A percentile compares a stretch with the other conserved stretches of the same genome.
phyloP scores from a whole-genome alignment of 805 yeast species.

The Yamadazyma phyllophila region DNA sequence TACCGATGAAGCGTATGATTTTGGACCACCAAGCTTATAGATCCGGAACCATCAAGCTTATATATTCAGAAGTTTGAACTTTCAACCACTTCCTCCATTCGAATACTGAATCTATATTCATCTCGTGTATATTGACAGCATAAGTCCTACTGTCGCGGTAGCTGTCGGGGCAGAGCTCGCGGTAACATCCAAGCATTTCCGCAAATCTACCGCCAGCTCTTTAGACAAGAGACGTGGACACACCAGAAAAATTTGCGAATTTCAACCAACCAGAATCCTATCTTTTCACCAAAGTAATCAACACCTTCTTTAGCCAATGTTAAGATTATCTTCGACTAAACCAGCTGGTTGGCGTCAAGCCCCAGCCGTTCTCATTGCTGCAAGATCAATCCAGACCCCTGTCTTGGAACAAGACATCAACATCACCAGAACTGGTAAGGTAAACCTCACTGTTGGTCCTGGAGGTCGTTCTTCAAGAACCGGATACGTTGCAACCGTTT shows the following conservation, averaged over 20 bases:
- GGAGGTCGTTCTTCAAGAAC: constrained; percentile 86
- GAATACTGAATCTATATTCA: too few relatives aligned
- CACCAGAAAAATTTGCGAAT: constrained; percentile 9
- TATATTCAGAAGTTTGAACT: too few relatives aligned
- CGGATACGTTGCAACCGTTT: constrained; percentile 85
- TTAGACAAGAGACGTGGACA: constrained; percentile 3
- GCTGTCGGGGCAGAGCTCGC: too few relatives aligned
- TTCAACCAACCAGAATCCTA: constrained; percentile 31
- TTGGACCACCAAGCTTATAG: too few relatives aligned
- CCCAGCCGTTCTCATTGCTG: constrained; percentile 9
- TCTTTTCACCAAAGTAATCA: constrained; percentile 12
- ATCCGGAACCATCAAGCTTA: too few relatives aligned
- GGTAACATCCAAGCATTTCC: too few relatives aligned
- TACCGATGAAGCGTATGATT: too few relatives aligned
- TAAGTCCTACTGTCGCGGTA: too few relatives aligned
- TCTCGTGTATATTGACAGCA: too few relatives aligned
- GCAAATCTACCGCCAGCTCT: too few relatives aligned
- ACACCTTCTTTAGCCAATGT: constrained; percentile 2
- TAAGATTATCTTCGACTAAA: constrained; percentile 8
- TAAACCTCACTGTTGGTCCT: constrained; percentile 64
- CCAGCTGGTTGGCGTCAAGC: constrained; percentile 1
- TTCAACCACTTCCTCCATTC: too few relatives aligned
- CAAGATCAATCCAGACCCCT: constrained; percentile 39
- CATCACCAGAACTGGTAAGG: constrained; percentile 74
- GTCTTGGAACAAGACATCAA: constrained; percentile 57